Percentiles rank a stretch among this genome's conserved stretches.
Conservation (phyloP, 1,139 yeast genomes). For the Nakaseomyces bracarensis region DNA sequence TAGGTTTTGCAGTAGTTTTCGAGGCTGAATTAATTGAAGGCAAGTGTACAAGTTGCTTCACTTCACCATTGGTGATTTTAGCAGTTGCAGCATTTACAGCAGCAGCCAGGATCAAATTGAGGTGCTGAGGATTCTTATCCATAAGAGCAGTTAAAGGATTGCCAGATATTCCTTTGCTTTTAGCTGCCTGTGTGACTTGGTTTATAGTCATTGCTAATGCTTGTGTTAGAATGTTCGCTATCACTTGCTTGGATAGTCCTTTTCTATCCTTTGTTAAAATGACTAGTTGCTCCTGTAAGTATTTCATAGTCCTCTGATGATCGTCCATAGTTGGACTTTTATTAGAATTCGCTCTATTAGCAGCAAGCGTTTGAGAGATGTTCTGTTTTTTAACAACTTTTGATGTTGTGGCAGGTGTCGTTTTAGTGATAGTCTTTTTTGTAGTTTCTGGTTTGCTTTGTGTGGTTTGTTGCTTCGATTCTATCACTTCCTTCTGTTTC, state of each 20-base stretch:
- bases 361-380: conserved; percentile 32
- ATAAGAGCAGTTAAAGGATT: conserved; percentile 73
- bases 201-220: conserved; percentile 91
- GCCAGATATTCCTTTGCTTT: conserved; percentile 73
- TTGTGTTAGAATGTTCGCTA: conserved; percentile 76
- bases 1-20: conserved; percentile 1
- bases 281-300: conserved; percentile 64
- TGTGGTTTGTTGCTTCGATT: conserved; percentile 51
- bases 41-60: conserved; percentile 33
- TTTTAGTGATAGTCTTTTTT: conserved; percentile 21
- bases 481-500: conserved; percentile 56
- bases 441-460: conserved; percentile 34
- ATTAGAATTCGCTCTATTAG: conserved; percentile 28
- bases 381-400: conserved; percentile 25
- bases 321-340: conserved; percentile 21
- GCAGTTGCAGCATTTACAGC: conserved; percentile 75
- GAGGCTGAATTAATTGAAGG: conserved; percentile 18
- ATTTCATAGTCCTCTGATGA: conserved; percentile 37
- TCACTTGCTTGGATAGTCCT: conserved; percentile 61
- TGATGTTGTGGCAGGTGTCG: conserved; percentile 11
- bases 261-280: conserved; percentile 62
- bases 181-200: conserved; percentile 80
- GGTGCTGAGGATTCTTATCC: conserved; percentile 81
- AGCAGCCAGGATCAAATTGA: conserved; percentile 72
- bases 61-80: conserved; percentile 45